Base-by-base conservation (phyloP, 1,284 basidiomycete species). In the Stygiomarasmius scandens region DNA sequence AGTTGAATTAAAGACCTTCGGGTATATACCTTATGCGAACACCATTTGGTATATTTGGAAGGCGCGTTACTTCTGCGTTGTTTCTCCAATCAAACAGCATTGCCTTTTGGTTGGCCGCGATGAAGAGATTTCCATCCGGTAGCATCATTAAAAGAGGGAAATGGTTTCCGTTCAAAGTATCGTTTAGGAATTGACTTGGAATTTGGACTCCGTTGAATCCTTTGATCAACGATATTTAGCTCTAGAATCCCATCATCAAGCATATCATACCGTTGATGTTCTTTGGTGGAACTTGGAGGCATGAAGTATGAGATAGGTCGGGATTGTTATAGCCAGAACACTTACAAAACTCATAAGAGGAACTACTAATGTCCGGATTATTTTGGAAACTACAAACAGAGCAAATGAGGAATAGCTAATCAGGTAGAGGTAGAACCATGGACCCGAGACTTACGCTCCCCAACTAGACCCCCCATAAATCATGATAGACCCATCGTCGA, bases 41-140 rank as follows among this genome's bases (percentile, higher is more conserved):
- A 25, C 81, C 81, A 58, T 84, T 84, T 1, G 82, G 82, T 48
- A 85, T 74, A 12, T 65, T 65, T 1, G 80, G 80, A 1, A 84
- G 74, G 12, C 77, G 69, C 1, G 65, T 68, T 3, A 19, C 29
- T 61, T 84, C 23, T 25, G 22, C 9, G 16, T 49, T 29, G 2
- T 4, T 32, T 19, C 23, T 49, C 47, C 47, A 49, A 20, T 49
- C 16, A 20, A 25, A 27, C 2, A 49, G 11, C 47, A 49, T 49
- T 49, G 47, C 47, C 9, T 49, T 9, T 8, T 12, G 22, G 29
- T 49, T 49, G 9, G 47, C 47, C 11, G 47, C 25, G 8, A 49
- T 27, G 24, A 49, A 49, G 22, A 49, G 2, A 8, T 49, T 49
- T 23, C 47, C 47, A 29, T 29, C 24, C 6, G 47, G 47, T 4